phyloP scores from a whole-genome alignment of 2,329 filamentous ascomycete species.

The Rhynchosporium secalis region DNA sequence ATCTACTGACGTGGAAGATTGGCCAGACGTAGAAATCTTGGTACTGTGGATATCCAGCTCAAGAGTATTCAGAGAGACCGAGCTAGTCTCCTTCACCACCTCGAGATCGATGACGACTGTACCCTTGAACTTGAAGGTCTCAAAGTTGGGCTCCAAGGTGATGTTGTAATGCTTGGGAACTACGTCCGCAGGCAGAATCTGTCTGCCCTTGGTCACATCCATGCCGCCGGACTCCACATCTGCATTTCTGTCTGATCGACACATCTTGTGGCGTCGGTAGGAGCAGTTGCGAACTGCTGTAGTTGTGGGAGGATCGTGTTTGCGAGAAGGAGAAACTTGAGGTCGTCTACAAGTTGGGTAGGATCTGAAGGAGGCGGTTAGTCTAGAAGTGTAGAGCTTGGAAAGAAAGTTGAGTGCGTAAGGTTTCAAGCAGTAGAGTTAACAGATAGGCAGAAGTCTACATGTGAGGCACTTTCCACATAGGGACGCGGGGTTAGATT shows the following conservation, averaged over 20 bases:
- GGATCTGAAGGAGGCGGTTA: constrained; percentile 26
- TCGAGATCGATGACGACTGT: constrained; percentile 84
- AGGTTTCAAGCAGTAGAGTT: not conserved
- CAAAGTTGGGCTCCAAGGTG: constrained; percentile 86
- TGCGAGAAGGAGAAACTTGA: constrained; percentile 27
- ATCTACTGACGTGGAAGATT: constrained; percentile 47
- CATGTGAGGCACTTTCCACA: not conserved
- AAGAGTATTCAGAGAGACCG: constrained; percentile 83
- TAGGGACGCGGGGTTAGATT: not conserved
- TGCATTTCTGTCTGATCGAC: constrained; percentile 58
- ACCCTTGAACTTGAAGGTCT: constrained; percentile 84
- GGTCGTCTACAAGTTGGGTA: constrained; percentile 28
- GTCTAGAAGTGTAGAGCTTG: not conserved
- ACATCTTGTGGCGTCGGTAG: constrained; percentile 71
- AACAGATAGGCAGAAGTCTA: not conserved
- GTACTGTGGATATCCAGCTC: constrained; percentile 81
- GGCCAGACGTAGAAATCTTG: constrained; percentile 60
- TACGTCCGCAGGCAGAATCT: constrained; percentile 89
- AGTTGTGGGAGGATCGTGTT: constrained; percentile 27
- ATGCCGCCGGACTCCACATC: constrained; percentile 51
- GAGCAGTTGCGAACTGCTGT: constrained; percentile 63
- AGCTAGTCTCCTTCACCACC: constrained; percentile 79
- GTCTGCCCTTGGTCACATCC: constrained; percentile 65
- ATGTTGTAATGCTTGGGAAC: constrained; percentile 90
- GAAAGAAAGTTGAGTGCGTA: not conserved